Evolutionary conservation across 805 yeast genomes (phyloP).

Genomic region (Saturnispora bothae): DNA sequence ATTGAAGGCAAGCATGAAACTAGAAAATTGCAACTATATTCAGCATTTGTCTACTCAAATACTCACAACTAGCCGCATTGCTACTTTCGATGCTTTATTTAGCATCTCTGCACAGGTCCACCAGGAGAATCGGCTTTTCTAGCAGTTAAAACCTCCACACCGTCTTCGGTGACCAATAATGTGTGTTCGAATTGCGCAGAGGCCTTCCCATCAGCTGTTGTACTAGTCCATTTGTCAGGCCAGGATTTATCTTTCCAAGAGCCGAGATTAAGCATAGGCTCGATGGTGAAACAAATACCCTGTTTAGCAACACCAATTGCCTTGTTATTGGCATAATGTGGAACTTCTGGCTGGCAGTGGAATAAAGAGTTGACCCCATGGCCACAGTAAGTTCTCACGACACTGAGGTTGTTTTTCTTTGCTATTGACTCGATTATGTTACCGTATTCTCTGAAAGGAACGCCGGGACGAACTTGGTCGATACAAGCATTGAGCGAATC

Average conservation of each 20-base stretch:
- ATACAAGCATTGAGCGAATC: slow-evolving; percentile 83
- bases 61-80: no score
- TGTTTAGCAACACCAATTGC: slow-evolving; percentile 90
- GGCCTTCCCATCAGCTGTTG: slow-evolving; percentile 78
- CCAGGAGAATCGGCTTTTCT: slow-evolving; percentile 80
- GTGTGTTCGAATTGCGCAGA: slow-evolving; percentile 97
- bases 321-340: slow-evolving; percentile 90
- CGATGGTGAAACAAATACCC: slow-evolving; percentile 94
- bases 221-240: slow-evolving; percentile 98
- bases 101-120: slow-evolving; percentile 45
- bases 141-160: slow-evolving; percentile 82
- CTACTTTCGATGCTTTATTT: not conserved
- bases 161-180: slow-evolving; percentile 82
- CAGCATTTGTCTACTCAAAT: no score
- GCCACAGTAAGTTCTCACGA: slow-evolving; percentile 85
- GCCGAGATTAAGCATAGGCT: slow-evolving; percentile 93
- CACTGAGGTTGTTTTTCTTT: slow-evolving; percentile 63
- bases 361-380: slow-evolving; percentile 83
- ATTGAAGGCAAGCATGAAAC: no score
- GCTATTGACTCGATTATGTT: slow-evolving; percentile 84
- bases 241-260: slow-evolving; percentile 69
- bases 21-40: no score
- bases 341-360: slow-evolving; percentile 88
- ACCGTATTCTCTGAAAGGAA: slow-evolving; percentile 78
- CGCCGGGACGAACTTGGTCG: slow-evolving; percentile 79